Evolutionary conservation across 768 basidiomycete genomes (phyloP).

Genomic region (Trametes coccinea): DNA sequence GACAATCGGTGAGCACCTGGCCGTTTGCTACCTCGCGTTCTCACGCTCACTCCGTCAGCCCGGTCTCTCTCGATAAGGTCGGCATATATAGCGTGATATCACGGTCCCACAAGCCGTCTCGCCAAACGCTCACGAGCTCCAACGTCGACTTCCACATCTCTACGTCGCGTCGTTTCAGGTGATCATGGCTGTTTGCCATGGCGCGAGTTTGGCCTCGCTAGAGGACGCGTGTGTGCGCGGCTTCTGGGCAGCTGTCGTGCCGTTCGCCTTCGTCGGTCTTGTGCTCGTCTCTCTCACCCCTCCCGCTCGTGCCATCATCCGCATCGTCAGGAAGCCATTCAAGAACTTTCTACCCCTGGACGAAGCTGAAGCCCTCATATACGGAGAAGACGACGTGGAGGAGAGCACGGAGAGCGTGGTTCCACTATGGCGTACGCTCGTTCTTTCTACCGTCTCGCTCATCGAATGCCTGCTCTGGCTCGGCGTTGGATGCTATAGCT

Average conservation of each 20-base stretch:
- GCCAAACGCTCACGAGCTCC: no score
- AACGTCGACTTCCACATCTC: background rate
- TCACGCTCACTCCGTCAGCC: no score
- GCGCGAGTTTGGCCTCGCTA: slow-evolving; percentile 21
- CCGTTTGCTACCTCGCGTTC: no score
- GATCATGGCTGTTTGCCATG: slow-evolving; percentile 14
- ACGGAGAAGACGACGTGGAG: slow-evolving; percentile 7
- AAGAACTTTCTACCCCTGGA: slow-evolving; percentile 27
- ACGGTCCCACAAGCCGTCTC: no score
- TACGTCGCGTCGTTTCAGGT: background rate
- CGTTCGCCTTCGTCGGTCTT: slow-evolving; percentile 27
- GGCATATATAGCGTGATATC: no score
- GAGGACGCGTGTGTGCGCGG: slow-evolving; percentile 29
- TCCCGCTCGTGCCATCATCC: slow-evolving; percentile 11
- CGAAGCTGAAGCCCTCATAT: slow-evolving; percentile 32
- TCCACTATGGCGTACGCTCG: slow-evolving; percentile 60
- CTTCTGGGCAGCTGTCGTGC: slow-evolving; percentile 32
- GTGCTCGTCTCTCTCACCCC: slow-evolving; percentile 21
- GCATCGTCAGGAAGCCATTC: slow-evolving; percentile 22
- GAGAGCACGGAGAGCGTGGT: slow-evolving; percentile 23
- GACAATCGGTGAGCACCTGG: no score
- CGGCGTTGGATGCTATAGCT: slow-evolving; percentile 53
- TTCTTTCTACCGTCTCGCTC: slow-evolving; percentile 59
- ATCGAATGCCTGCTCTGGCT: slow-evolving; percentile 60
- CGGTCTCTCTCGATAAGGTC: no score